Evolutionary conservation across 257 asterid genomes (phyloP).

Genomic region (Capsicum baccatum): DNA sequence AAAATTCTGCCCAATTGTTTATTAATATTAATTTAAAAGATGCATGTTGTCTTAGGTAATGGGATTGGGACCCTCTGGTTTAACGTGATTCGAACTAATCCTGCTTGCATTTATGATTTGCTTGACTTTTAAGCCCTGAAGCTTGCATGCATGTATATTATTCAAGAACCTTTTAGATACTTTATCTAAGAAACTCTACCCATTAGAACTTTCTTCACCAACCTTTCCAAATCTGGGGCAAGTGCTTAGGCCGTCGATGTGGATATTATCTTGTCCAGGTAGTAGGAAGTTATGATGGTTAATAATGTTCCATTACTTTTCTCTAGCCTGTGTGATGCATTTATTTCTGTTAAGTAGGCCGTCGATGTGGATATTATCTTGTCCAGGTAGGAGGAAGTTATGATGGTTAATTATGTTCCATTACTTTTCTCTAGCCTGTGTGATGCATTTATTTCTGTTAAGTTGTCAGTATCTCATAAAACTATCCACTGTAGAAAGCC

Average conservation of each 20-base stretch:
- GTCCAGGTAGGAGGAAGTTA: not conserved
- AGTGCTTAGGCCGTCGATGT: not conserved
- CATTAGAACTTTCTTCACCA: not conserved
- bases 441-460: slow-evolving; percentile 1
- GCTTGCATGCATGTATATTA: slow-evolving; percentile 10
- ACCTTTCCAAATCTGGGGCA: not conserved
- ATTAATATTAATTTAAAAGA: not conserved
- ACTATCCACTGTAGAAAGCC: not conserved
- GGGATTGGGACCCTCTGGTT: slow-evolving; percentile 2
- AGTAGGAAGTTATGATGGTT: slow-evolving; percentile 1
- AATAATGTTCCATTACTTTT: slow-evolving; percentile 12
- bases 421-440: not conserved
- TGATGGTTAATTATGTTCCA: slow-evolving; percentile 20
- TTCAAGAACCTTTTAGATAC: not conserved
- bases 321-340: not conserved
- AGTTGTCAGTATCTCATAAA: not conserved
- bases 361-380: not conserved
- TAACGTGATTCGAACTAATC: not conserved
- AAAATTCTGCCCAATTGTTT: not conserved
- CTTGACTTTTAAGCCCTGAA: not conserved
- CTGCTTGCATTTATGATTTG: slow-evolving; percentile 11
- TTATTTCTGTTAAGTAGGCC: not conserved
- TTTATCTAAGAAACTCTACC: not conserved
- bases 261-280: not conserved
- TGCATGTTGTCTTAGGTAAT: not conserved